Percentiles rank a stretch among this genome's conserved stretches.
Conservation (phyloP, 805 yeast genomes). For the Sungouiozyma ichnusensis region DNA sequence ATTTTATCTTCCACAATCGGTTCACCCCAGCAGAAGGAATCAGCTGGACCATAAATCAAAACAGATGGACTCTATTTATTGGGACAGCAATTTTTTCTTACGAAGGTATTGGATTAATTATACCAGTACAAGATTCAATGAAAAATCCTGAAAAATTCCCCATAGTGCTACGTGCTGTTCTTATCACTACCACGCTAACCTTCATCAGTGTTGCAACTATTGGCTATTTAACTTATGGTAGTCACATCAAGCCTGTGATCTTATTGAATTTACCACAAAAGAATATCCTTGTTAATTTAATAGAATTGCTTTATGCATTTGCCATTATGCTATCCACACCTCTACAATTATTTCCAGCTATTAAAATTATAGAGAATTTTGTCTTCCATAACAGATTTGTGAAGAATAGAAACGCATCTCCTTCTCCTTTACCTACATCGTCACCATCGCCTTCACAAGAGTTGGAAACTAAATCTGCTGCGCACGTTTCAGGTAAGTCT, state of each 20-base stretch:
- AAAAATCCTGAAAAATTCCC: constrained; percentile 65
- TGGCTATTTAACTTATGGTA: constrained; percentile 65
- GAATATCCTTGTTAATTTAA: constrained; percentile 47
- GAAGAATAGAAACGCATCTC: constrained; percentile 10
- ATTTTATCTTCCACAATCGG: constrained; percentile 17
- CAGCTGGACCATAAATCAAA: constrained; percentile 39
- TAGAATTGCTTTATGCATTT: constrained; percentile 61
- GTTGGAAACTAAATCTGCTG: constrained; percentile 7
- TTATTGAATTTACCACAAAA: constrained; percentile 62
- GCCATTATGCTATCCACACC: constrained; percentile 75
- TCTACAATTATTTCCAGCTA: constrained; percentile 71
- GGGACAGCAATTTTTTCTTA: constrained; percentile 85
- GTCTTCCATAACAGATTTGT: constrained; percentile 36
- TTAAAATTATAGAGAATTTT: constrained; percentile 57
- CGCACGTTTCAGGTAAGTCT: constrained; percentile 41
- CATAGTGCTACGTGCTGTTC: constrained; percentile 48
- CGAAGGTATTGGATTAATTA: constrained; percentile 75
- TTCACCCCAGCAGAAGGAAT: constrained; percentile 45
- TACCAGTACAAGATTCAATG: constrained; percentile 80
- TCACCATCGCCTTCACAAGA: neutral
- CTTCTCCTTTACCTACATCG: constrained; percentile 5
- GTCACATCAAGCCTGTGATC: constrained; percentile 53
- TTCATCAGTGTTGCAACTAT: constrained; percentile 56
- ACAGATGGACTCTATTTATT: constrained; percentile 58
- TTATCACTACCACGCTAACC: constrained; percentile 48